These are phyloP conservation scores for Cercospora zeae-maydis DNA, from an alignment of 2,329 filamentous ascomycete species.

Conservation along the genomic window DNA sequence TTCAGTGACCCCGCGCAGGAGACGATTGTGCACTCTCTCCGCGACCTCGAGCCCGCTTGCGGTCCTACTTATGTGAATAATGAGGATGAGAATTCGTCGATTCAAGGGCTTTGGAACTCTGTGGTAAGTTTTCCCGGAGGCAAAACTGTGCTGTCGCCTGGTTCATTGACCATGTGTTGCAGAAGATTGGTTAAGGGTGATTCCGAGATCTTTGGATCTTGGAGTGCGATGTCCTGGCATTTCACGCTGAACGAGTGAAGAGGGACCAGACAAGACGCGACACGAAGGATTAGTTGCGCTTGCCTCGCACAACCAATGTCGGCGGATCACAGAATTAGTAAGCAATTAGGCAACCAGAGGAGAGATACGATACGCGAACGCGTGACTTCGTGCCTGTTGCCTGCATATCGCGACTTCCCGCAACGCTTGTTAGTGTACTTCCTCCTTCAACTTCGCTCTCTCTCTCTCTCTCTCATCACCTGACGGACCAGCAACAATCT, in stretches of 20 bases:
- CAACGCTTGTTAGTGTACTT: not conserved
- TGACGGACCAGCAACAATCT: not conserved
- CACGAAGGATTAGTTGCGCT: not conserved
- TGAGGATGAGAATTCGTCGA: not conserved
- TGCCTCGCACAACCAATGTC: not conserved
- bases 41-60: conserved; percentile 7
- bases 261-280: too few relatives aligned
- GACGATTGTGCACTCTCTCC: conserved; percentile 13
- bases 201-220: too few relatives aligned
- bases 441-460: not conserved
- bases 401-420: not conserved
- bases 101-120: conserved; percentile 1
- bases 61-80: conserved; percentile 17
- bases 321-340: not conserved
- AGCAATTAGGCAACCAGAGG: not conserved
- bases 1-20: conserved; percentile 6
- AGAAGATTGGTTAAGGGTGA: not conserved
- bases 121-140: not conserved
- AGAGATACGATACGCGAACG: not conserved
- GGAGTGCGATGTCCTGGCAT: too few relatives aligned
- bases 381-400: not conserved
- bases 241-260: too few relatives aligned
- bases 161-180: not conserved
- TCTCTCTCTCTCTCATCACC: too few relatives aligned
- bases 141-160: not conserved